Percentiles rank a stretch among this genome's conserved stretches.
Evolutionary conservation across 1,284 basidiomycete species (phyloP).

Genomic region (Apiotrichum gamsii): DNA sequence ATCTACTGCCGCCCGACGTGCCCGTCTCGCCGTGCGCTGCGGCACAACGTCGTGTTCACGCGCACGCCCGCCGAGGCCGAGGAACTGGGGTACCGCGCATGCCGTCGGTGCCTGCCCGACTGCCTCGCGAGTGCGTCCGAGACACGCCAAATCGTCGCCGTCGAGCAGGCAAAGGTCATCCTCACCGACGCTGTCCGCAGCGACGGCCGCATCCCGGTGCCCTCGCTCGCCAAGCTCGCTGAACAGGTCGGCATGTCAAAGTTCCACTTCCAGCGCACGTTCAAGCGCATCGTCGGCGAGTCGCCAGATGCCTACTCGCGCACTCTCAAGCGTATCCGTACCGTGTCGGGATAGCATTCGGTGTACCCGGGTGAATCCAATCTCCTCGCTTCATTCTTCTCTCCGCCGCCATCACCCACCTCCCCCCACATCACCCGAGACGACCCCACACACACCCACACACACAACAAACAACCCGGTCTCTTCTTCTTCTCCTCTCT

Average conservation of each 20-base stretch:
- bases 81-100: conserved; percentile 3
- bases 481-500: no score
- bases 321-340: conserved; percentile 1
- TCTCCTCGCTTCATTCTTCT: no score
- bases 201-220: conserved; percentile 1
- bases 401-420: no score
- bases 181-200: conserved; percentile 1
- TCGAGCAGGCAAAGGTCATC: conserved; percentile 6
- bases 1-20: conserved; percentile 10
- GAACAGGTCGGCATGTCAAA: conserved; percentile 5
- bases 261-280: conserved; percentile 9
- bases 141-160: conserved; percentile 2
- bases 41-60: conserved; percentile 2
- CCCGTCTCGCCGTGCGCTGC: not conserved
- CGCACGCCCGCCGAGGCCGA: not conserved
- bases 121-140: conserved; percentile 2
- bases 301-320: conserved; percentile 1
- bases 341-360: no score
- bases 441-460: no score
- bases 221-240: not conserved
- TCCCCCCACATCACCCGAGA: no score
- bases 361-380: no score
- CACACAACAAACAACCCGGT: no score
- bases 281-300: conserved; percentile 5
- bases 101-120: conserved; percentile 8